These are phyloP conservation scores for Selaginella moellendorffii DNA, from an alignment of 75 land plant genomes.

Conservation along the genomic window DNA sequence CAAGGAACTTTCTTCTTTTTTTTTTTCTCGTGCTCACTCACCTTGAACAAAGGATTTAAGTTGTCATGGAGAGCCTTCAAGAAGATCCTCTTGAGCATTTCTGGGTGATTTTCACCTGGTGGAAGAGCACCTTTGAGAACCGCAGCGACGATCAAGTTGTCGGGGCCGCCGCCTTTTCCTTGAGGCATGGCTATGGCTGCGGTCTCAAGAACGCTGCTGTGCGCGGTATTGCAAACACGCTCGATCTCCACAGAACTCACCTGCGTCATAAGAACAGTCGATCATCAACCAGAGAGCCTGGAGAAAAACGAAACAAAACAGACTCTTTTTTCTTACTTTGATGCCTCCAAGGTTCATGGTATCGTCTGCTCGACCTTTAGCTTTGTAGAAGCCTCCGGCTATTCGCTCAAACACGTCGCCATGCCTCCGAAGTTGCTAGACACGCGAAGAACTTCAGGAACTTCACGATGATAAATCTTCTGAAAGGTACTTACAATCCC, in stretches of 20 bases:
- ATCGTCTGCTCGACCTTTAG: slow-evolving; percentile 82
- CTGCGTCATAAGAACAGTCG: slow-evolving; percentile 20
- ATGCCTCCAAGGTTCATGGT: slow-evolving; percentile 98
- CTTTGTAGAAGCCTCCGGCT: slow-evolving; percentile 39
- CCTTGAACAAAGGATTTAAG: slow-evolving; percentile 86
- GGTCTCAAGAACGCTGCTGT: slow-evolving; percentile 58
- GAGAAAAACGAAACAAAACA: slow-evolving; percentile 1
- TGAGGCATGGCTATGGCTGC: slow-evolving; percentile 56
- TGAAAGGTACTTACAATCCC: slow-evolving; percentile 82
- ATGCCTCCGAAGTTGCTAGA: slow-evolving; percentile 61
- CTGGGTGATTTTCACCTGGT: slow-evolving; percentile 9
- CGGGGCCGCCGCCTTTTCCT: slow-evolving; percentile 62
- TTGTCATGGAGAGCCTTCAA: slow-evolving; percentile 38
- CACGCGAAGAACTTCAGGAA: slow-evolving; percentile 1
- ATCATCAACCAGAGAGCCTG: not conserved
- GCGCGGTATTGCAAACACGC: slow-evolving; percentile 66
- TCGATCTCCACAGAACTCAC: slow-evolving; percentile 87
- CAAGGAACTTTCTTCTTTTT: too few species aligned
- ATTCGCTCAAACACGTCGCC: slow-evolving; percentile 71
- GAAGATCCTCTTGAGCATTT: slow-evolving; percentile 32
- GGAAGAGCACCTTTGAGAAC: slow-evolving; percentile 34
- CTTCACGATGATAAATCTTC: too few species aligned
- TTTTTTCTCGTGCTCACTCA: too few species aligned
- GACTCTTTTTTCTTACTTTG: slow-evolving; percentile 33
- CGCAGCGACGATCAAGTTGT: slow-evolving; percentile 48